These are phyloP conservation scores for Purshia tridentata DNA, from an alignment of 306 rosid genomes.

Conservation along the genomic window DNA sequence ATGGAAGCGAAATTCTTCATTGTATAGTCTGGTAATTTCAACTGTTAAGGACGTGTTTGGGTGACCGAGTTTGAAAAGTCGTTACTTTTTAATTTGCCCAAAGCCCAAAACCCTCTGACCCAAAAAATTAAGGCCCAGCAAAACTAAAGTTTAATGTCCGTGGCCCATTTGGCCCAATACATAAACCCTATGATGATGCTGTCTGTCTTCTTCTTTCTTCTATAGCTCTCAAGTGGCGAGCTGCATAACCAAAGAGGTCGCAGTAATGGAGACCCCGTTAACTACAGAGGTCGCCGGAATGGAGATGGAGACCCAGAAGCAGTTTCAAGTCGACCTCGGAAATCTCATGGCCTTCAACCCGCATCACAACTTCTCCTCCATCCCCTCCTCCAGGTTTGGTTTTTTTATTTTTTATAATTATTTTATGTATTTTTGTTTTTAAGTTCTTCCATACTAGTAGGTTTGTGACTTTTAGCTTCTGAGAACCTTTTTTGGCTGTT, in stretches of 20 bases:
- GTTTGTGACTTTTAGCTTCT: too few relatives aligned
- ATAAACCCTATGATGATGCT: slow-evolving; percentile 9
- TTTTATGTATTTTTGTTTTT: not conserved
- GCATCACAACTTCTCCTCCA: slow-evolving; percentile 47
- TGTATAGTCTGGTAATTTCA: not conserved
- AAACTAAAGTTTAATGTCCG: too few relatives aligned
- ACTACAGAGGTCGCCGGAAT: not conserved
- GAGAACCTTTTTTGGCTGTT: too few relatives aligned
- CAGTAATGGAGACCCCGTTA: not conserved
- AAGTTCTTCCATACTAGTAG: too few relatives aligned
- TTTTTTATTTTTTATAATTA: not conserved
- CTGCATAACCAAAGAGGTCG: not conserved
- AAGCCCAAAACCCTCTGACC: too few relatives aligned
- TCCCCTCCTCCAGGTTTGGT: slow-evolving; percentile 43
- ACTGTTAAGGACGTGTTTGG: not conserved
- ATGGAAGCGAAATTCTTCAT: not conserved
- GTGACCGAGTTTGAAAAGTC: not conserved
- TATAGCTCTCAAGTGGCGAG: slow-evolving; percentile 8
- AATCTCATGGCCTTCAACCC: slow-evolving; percentile 64
- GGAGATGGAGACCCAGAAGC: slow-evolving; percentile 42
- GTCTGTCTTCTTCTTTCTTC: not conserved
- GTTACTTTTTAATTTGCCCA: too few relatives aligned
- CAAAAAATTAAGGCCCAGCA: too few relatives aligned
- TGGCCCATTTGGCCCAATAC: not conserved
- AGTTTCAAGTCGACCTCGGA: slow-evolving; percentile 65